Evolutionary conservation across 352 stramenopile genomes (phyloP).

Genomic region (Blastocystis hominis): DNA sequence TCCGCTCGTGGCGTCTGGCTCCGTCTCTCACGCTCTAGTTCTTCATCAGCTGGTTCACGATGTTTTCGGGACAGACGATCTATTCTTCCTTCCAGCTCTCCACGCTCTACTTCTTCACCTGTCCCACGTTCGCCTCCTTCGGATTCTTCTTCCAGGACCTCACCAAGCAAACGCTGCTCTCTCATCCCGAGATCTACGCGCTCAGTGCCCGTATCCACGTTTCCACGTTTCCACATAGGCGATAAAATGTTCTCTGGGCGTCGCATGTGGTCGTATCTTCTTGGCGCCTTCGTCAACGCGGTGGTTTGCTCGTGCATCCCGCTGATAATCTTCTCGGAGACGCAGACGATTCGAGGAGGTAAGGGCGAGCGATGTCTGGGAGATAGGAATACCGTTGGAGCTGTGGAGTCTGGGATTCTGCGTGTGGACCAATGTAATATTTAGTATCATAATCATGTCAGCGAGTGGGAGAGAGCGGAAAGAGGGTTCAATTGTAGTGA

Average conservation of each 20-base stretch:
- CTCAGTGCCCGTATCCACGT: not conserved
- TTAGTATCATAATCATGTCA: conserved; percentile 50
- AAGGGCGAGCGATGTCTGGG: not conserved
- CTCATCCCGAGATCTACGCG: conserved; percentile 37
- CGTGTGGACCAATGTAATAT: conserved; percentile 45
- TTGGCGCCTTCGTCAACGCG: conserved; percentile 22
- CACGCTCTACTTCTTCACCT: conserved; percentile 43
- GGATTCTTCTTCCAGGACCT: conserved; percentile 53
- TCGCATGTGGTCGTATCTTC: conserved; percentile 34
- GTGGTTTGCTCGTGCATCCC: conserved; percentile 10
- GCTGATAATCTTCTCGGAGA: not conserved
- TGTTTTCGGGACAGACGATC: conserved; percentile 73
- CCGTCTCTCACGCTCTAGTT: conserved; percentile 65
- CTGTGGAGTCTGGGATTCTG: conserved; percentile 40
- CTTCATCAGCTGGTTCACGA: conserved; percentile 80
- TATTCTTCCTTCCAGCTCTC: conserved; percentile 53
- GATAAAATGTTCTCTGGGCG: conserved; percentile 43
- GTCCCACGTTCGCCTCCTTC: conserved; percentile 46
- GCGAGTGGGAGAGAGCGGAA: not conserved
- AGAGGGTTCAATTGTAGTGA: not conserved
- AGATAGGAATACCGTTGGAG: conserved; percentile 26
- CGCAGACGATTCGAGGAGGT: conserved; percentile 34
- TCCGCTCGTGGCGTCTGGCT: conserved; percentile 60
- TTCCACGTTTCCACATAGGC: not conserved
- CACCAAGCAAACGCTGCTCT: conserved; percentile 14